A percentile compares a stretch with the other conserved stretches of the same genome.
These are phyloP conservation scores for Miscanthus lutarioriparius DNA, from an alignment of 176 grass and related monocot genomes.

Conservation along the genomic window DNA sequence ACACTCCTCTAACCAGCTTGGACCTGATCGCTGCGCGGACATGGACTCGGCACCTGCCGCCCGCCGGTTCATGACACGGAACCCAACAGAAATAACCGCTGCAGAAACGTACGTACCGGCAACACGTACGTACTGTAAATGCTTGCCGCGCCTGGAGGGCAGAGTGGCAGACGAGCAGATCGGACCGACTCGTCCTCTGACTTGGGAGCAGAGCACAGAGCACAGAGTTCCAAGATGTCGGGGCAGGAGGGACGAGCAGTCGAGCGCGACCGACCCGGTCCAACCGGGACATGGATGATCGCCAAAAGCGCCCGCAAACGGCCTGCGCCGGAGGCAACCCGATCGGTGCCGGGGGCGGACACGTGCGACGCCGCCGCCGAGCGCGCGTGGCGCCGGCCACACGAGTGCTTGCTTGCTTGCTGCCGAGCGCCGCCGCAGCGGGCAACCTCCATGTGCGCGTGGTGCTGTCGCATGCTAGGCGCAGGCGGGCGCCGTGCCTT, in stretches of 20 bases:
- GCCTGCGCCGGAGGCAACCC: conserved; percentile 17
- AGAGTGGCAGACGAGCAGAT: not conserved
- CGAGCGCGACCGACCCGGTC: not conserved
- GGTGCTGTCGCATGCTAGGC: not conserved
- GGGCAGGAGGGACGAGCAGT: not conserved
- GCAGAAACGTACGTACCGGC: not conserved
- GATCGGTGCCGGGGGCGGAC: not conserved
- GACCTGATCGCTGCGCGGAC: not conserved
- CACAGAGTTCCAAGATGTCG: not conserved
- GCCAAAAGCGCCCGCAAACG: not conserved
- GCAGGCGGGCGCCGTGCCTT: not conserved
- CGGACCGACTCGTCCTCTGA: not conserved
- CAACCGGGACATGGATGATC: not conserved
- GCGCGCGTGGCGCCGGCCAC: not conserved
- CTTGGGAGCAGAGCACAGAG: not conserved
- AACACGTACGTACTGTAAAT: too few species aligned
- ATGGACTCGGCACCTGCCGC: not conserved
- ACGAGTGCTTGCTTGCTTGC: not conserved
- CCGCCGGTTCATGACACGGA: not conserved
- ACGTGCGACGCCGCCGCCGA: too few species aligned
- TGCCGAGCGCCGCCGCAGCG: not conserved
- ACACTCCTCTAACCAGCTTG: not conserved
- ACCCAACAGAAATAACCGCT: not conserved
- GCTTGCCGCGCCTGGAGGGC: not conserved
- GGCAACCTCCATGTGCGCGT: not conserved